Evolutionary conservation across 345 rosid genomes (phyloP), one percentile per base, ranked within the genome.

Genomic region (Cochlearia excelsa): DNA sequence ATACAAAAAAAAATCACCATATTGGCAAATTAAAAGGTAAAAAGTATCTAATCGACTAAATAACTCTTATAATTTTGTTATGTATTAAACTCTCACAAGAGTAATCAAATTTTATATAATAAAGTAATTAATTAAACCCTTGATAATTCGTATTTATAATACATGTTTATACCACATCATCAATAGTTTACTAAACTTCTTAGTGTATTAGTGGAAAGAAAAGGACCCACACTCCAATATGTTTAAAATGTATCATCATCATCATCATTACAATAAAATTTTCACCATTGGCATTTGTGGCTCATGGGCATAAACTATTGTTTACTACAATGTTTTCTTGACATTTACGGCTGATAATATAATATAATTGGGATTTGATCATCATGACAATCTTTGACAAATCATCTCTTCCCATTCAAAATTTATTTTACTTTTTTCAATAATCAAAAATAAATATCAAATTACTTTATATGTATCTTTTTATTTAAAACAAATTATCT

Each of bases 141-240:
- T 16, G 23, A 16, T 44, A 29, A 42, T 66, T 11, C 7, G 23
- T 43, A 33, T 33, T 2, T 27, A 16, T 23, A 59, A 33, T 27
- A 30, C 16, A 26, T 45, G 57, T 52, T 68, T 10, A 53, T 4
- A 16, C 23, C 23, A 16, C 23, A 16, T 16, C 23, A 16, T 16
- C 23, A 16, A 4, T 3, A 55, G 63, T 16, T 69, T 49, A 23
- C 23, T 42, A 49, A 47, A 43, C 47, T 9, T 49, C 7, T 48
- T 61, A 61, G 63, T 61, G 57, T 40, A 30, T 33, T 68, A 54
- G 73, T 69, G 73, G 73, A 7, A 29, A 29, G 61, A 51, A 51
- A 44, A 16, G 74, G 74, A 56, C 74, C 74, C 69, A 63, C 55
- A 16, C 45, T 57, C 74, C 69, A 70, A 63, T 70, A 63, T 43